These are phyloP conservation scores for Hyaloperonospora arabidopsidis DNA, from an alignment of 352 stramenopile genomes.

Conservation along the genomic window DNA sequence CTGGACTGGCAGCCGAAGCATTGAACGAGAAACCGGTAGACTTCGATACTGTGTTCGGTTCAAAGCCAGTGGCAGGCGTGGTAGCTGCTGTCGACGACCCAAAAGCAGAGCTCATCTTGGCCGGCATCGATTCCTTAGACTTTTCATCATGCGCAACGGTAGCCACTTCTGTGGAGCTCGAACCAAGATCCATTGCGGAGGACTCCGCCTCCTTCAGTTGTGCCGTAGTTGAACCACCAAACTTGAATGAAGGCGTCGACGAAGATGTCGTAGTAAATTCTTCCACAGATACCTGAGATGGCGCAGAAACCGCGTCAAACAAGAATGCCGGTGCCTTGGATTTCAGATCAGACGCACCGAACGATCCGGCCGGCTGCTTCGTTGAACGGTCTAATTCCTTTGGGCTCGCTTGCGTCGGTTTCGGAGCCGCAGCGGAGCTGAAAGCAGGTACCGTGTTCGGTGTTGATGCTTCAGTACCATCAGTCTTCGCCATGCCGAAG, in stretches of 20 bases:
- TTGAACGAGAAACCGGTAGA: constrained; percentile 22
- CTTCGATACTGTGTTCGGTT: constrained; percentile 18
- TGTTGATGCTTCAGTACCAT: constrained; percentile 8
- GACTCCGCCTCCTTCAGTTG: constrained; percentile 21
- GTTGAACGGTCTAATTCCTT: constrained; percentile 22
- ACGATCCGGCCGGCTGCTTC: constrained; percentile 22
- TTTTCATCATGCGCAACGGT: constrained; percentile 13
- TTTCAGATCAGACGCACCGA: constrained; percentile 20
- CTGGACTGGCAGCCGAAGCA: constrained; percentile 10
- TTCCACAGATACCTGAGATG: constrained; percentile 17
- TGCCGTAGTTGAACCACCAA: constrained; percentile 14
- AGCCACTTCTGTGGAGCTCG: constrained; percentile 12
- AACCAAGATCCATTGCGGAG: constrained; percentile 18
- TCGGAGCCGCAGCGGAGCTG: constrained; percentile 23
- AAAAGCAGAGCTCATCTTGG: constrained; percentile 38
- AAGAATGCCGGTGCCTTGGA: constrained; percentile 18
- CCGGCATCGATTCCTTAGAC: constrained; percentile 9
- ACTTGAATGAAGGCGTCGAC: constrained; percentile 18
- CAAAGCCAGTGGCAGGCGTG: constrained; percentile 24
- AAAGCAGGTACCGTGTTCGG: constrained; percentile 21
- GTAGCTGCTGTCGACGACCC: constrained; percentile 18
- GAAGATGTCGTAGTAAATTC: constrained; percentile 12
- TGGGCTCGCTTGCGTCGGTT: constrained; percentile 7
- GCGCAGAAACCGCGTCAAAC: constrained; percentile 2
- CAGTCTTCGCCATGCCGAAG: constrained; percentile 11